These are phyloP conservation scores for Bimuria novae-zelandiae DNA, from an alignment of 2,329 filamentous ascomycete genomes.

Conservation along the genomic window DNA sequence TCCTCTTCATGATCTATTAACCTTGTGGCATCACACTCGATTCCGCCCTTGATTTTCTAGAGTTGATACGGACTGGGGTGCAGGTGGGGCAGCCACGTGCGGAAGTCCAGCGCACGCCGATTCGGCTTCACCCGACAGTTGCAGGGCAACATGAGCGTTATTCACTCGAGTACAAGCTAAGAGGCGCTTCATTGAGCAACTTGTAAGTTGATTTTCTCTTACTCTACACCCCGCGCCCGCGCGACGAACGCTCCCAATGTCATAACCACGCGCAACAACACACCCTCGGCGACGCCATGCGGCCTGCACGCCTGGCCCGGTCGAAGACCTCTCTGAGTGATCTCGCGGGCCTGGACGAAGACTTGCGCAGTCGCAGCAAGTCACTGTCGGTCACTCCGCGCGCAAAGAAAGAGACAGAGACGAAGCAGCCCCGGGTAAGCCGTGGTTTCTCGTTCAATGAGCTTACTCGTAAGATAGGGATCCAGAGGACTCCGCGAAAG, in stretches of 20 bases:
- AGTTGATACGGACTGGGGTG: conserved; percentile 19
- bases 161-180: conserved; percentile 29
- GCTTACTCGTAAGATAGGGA: conserved; percentile 33
- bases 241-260: neutral
- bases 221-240: conserved; percentile 11
- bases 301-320: conserved; percentile 29
- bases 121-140: conserved; percentile 23
- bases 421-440: conserved; percentile 11
- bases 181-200: conserved; percentile 10
- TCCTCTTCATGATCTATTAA: neutral
- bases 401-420: conserved; percentile 11
- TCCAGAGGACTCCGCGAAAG: conserved; percentile 21
- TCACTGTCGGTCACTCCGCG: conserved; percentile 17
- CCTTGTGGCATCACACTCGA: no score
- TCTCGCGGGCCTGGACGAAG: conserved; percentile 17
- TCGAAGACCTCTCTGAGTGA: conserved; percentile 24
- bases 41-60: neutral
- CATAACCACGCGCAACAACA: neutral
- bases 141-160: conserved; percentile 28
- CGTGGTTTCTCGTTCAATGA: conserved; percentile 35
- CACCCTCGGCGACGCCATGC: neutral
- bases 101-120: conserved; percentile 13
- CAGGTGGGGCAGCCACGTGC: neutral
- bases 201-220: conserved; percentile 27
- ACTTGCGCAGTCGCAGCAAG: neutral